These are phyloP conservation scores for Macrophomina pseudophaseolina DNA, from an alignment of 2,329 filamentous ascomycete species.

Conservation along the genomic window DNA sequence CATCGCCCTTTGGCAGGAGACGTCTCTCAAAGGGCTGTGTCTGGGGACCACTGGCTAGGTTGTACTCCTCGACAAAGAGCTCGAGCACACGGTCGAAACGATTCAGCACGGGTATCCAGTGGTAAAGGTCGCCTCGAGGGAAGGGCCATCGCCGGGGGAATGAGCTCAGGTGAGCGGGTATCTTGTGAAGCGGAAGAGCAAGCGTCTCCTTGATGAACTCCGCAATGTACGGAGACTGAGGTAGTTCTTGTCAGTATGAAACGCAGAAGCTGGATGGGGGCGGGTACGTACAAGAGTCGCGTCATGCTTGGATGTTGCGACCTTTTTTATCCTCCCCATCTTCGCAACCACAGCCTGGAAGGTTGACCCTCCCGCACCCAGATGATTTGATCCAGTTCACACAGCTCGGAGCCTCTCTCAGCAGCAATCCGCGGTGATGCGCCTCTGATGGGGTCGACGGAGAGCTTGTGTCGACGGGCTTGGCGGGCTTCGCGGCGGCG, in stretches of 20 bases:
- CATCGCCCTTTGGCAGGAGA: conserved; percentile 65
- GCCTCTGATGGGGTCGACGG: conserved; percentile 4
- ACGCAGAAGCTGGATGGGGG: neutral
- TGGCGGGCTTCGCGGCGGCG: conserved; percentile 18
- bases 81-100: conserved; percentile 91
- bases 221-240: conserved; percentile 83
- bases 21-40: conserved; percentile 72
- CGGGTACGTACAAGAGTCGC: conserved; percentile 52
- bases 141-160: conserved; percentile 95
- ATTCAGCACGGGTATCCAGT: conserved; percentile 95
- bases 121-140: conserved; percentile 91
- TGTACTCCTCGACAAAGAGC: conserved; percentile 79
- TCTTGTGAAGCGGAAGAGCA: conserved; percentile 71
- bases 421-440: conserved; percentile 11
- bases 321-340: conserved; percentile 63
- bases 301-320: conserved; percentile 59
- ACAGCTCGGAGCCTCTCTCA: neutral
- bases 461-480: conserved; percentile 8
- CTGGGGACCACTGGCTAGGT: conserved; percentile 80
- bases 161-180: conserved; percentile 75
- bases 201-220: conserved; percentile 77
- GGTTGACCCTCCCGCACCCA: conserved; percentile 36
- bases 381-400: conserved; percentile 23
- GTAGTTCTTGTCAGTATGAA: conserved; percentile 16
- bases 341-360: conserved; percentile 43